These are phyloP conservation scores for Mycena haematopus DNA, from an alignment of 768 basidiomycete genomes.

Conservation along the genomic window DNA sequence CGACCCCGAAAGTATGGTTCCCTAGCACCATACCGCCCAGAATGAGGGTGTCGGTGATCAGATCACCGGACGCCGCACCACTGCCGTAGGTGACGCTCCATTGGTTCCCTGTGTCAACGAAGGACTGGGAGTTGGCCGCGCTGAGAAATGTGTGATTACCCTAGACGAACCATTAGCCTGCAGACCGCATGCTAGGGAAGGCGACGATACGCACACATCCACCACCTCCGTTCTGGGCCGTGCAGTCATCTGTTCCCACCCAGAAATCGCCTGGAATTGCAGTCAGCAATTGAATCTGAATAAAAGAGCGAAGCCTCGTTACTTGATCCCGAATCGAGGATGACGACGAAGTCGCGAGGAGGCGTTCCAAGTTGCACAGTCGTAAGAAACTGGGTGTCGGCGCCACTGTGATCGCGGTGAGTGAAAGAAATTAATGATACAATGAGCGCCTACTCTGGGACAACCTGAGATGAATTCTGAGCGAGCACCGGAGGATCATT, in stretches of 20 bases:
- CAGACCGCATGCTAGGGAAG: not conserved
- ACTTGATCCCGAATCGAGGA: constrained; percentile 49
- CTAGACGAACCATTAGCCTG: not conserved
- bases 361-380: constrained; percentile 53
- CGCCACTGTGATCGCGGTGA: constrained; percentile 14
- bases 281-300: not conserved
- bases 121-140: constrained; percentile 11
- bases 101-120: constrained; percentile 13
- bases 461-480: constrained; percentile 6
- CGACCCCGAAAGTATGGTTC: constrained; percentile 66
- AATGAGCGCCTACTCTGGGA: constrained; percentile 13
- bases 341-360: constrained; percentile 40
- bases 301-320: not conserved
- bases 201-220: constrained; percentile 30
- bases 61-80: constrained; percentile 50
- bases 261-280: constrained; percentile 55
- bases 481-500: constrained; percentile 1
- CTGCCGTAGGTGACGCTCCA: constrained; percentile 23
- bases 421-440: not conserved
- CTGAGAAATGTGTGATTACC: constrained; percentile 27
- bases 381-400: constrained; percentile 31
- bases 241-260: constrained; percentile 59
- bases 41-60: constrained; percentile 62
- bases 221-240: constrained; percentile 37
- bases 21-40: constrained; percentile 62